Conservation (phyloP, 768 basidiomycete species). For the Cubamyces sp. region DNA sequence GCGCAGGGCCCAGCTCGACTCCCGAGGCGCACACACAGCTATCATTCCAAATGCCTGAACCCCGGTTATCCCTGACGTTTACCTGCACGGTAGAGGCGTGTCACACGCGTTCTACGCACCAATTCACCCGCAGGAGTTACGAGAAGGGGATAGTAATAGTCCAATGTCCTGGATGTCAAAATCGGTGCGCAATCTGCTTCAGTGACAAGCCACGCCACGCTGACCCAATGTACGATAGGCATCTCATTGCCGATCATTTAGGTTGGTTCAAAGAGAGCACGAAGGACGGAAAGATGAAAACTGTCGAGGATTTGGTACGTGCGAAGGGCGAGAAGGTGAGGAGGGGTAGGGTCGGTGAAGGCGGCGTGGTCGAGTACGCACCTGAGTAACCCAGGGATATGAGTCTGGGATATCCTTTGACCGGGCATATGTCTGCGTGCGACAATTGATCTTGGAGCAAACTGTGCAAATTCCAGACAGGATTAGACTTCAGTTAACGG, state of each 20-base stretch:
- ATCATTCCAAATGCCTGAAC: constrained; percentile 51
- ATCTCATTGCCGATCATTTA: constrained; percentile 87
- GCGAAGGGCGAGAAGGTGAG: constrained; percentile 78
- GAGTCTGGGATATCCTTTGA: background rate
- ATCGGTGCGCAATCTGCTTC: constrained; percentile 56
- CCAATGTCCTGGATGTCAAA: constrained; percentile 89
- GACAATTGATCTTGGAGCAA: no score
- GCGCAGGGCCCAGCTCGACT: background rate
- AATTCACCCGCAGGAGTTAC: constrained; percentile 86
- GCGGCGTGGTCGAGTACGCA: constrained; percentile 60
- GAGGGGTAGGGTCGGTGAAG: constrained; percentile 44
- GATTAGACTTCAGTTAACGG: background rate
- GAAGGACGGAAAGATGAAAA: constrained; percentile 69
- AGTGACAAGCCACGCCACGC: background rate
- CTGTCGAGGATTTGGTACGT: constrained; percentile 80
- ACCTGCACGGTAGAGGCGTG: constrained; percentile 84
- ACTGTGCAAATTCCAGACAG: no score
- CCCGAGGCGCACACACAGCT: constrained; percentile 19
- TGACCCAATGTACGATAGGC: constrained; percentile 51
- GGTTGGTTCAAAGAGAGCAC: constrained; percentile 91
- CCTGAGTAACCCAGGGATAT: constrained; percentile 19
- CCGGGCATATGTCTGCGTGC: no score
- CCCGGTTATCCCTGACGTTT: constrained; percentile 75
- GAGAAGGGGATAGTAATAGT: constrained; percentile 88
- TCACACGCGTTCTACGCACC: constrained; percentile 79